Evolutionary conservation across 179 eudicot genomes (phyloP).

Genomic region (Drosera spatulata): DNA sequence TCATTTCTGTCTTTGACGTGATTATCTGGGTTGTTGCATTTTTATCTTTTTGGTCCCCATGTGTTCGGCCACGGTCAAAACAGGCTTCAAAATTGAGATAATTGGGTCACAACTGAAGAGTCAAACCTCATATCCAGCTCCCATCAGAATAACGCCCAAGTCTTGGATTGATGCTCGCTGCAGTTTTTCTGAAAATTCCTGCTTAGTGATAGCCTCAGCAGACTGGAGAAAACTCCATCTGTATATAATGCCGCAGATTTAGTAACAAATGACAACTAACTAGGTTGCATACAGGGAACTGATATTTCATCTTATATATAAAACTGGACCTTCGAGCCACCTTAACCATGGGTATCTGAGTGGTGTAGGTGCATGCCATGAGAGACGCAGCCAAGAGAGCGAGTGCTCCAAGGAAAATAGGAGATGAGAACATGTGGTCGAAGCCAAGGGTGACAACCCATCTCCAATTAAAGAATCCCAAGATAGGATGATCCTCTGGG

Average conservation of each 20-base stretch:
- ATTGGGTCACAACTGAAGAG: neutral
- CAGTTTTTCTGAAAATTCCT: slow-evolving; percentile 66
- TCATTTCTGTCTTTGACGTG: too few relatives aligned
- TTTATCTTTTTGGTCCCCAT: too few relatives aligned
- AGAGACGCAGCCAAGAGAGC: slow-evolving; percentile 73
- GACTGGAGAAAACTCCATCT: slow-evolving; percentile 81
- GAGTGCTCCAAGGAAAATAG: slow-evolving; percentile 62
- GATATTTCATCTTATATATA: neutral
- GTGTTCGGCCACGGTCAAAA: too few relatives aligned
- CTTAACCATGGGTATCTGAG: slow-evolving; percentile 90
- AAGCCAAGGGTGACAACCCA: slow-evolving; percentile 80
- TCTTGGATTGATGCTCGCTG: slow-evolving; percentile 78
- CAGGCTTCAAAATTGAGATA: too few relatives aligned
- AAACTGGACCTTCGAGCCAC: slow-evolving; percentile 81
- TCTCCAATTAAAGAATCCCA: slow-evolving; percentile 88
- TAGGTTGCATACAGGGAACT: slow-evolving; percentile 3
- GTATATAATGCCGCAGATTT: slow-evolving; percentile 9
- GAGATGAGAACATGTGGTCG: slow-evolving; percentile 95
- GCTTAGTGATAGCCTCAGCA: slow-evolving; percentile 65
- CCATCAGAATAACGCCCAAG: slow-evolving; percentile 87
- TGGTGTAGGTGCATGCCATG: slow-evolving; percentile 96
- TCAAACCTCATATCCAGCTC: slow-evolving; percentile 86
- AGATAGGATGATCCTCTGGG: slow-evolving; percentile 79
- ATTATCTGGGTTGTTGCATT: too few relatives aligned
- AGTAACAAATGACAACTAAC: slow-evolving; percentile 1